Evolutionary conservation across 495 filamentous ascomycete species (phyloP), one percentile per base, ranked within the genome.

Genomic region (Acidomyces sp.): DNA sequence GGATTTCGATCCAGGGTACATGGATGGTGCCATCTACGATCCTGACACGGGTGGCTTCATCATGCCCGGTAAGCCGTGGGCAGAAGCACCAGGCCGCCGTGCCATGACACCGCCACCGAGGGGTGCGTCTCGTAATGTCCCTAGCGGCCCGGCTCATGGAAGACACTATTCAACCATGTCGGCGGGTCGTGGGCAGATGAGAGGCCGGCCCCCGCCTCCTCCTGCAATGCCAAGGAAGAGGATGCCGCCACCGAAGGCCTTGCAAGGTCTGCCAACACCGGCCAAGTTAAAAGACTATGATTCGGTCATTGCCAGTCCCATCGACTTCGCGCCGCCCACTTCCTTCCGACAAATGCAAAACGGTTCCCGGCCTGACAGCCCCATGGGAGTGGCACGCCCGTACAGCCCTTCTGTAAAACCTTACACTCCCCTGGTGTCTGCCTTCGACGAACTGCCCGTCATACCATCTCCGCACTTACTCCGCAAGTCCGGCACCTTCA

Each of bases 41-140:
- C 77, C 80, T 6, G 66, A 73, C 4, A 70, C 70, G 10, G 84
- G 83, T 47, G 69, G 75, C 19, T 92, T 84, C 48, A 72, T 82
- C 48, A 78, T 80, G 62, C 17, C n/a, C 7, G 15, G 64, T 13
- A 60, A 65, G 32, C 79, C 79, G 5, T 93, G 77, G 47, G 81
- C 85, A 11, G 74, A 94, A 57, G 85, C 84, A 7, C 68, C 90
- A 2, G 74, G 69, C 44, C 84, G 90, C 53, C 80, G 90, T 45
- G 92, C 90, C 30, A 97, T 97, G 90, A 96, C 92, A 20, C 90
- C 90, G 21, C 92, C 90, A 13, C 87, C 90, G 16, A 73, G 77
- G 11, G 78, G 74, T 34, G 77, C 76, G 23, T 79, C 84, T 24
- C 70, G 72, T 43, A 70, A 72, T 28, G 55, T 66, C 33, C 62